phyloP scores from a whole-genome alignment of 2,329 filamentous ascomycete species.

The Ophiostoma perfectum region DNA sequence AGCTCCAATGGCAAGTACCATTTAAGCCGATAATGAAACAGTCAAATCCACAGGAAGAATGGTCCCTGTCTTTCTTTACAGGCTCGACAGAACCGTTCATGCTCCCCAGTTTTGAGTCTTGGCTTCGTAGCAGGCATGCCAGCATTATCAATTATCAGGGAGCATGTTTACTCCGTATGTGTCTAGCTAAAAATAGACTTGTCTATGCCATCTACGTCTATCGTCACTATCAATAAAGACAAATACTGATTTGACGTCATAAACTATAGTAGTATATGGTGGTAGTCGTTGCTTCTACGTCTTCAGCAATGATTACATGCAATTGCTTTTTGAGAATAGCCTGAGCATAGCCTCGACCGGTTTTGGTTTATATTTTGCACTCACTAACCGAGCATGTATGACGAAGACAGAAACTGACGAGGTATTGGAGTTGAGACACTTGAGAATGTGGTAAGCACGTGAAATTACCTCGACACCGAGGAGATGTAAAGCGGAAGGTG shows the following conservation, averaged over 20 bases:
- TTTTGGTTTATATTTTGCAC: neutral
- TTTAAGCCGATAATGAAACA: no score
- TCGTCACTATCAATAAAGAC: neutral
- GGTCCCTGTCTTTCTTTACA: neutral
- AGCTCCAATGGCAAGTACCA: neutral
- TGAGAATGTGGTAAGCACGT: neutral
- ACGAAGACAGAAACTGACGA: neutral
- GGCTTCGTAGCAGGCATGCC: neutral
- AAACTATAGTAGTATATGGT: neutral
- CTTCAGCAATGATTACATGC: neutral
- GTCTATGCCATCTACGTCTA: neutral
- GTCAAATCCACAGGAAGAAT: neutral
- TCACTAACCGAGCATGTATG: neutral
- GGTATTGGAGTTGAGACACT: slow-evolving; percentile 4
- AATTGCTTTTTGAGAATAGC: neutral
- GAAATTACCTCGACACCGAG: no score
- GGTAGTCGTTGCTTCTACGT: neutral
- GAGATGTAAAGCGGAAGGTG: neutral
- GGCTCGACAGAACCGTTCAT: neutral
- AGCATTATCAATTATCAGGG: neutral
- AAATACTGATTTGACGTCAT: neutral
- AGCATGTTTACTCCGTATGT: neutral
- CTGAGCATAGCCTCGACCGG: neutral
- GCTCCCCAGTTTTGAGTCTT: neutral
- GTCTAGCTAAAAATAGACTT: neutral